A percentile compares a stretch with the other conserved stretches of the same genome.
Conservation (phyloP, 2,329 filamentous ascomycete species). For the Parasarocladium wereldwijsianum region DNA sequence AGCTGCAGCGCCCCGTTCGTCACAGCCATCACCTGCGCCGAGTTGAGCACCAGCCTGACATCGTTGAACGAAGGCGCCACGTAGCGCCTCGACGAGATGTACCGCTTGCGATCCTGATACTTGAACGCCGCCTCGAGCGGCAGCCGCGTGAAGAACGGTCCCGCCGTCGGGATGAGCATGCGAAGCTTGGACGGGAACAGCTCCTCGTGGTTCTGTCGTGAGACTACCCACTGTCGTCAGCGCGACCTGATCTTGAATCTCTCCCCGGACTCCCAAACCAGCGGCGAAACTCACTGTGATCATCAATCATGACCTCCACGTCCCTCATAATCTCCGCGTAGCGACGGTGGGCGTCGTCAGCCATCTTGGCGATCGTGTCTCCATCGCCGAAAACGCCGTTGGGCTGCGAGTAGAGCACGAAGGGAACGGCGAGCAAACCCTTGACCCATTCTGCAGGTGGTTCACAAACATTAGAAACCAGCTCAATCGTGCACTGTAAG, state of each 20-base stretch:
- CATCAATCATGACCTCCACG: slow-evolving; percentile 80
- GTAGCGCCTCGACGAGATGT: slow-evolving; percentile 82
- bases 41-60: slow-evolving; percentile 82
- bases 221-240: slow-evolving; percentile 34
- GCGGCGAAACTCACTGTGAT: slow-evolving; percentile 57
- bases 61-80: slow-evolving; percentile 97
- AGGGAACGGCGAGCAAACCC: slow-evolving; percentile 81
- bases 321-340: slow-evolving; percentile 94
- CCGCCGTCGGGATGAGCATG: slow-evolving; percentile 78
- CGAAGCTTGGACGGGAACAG: slow-evolving; percentile 76
- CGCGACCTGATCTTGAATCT: background rate
- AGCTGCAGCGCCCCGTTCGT: slow-evolving; percentile 64
- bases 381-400: slow-evolving; percentile 69
- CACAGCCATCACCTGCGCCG: slow-evolving; percentile 87
- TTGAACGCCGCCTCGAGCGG: slow-evolving; percentile 81
- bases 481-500: background rate
- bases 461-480: slow-evolving; percentile 1
- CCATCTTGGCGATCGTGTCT: slow-evolving; percentile 54
- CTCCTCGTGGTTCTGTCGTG: slow-evolving; percentile 50
- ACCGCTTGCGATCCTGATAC: slow-evolving; percentile 72
- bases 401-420: slow-evolving; percentile 90
- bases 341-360: slow-evolving; percentile 65
- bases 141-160: slow-evolving; percentile 84
- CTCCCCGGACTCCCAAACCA: background rate
- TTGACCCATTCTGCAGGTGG: slow-evolving; percentile 79